Evolutionary conservation across 2,329 filamentous ascomycete genomes (phyloP), one percentile per base, ranked within the genome.

Genomic region (Diplodia intermedia): DNA sequence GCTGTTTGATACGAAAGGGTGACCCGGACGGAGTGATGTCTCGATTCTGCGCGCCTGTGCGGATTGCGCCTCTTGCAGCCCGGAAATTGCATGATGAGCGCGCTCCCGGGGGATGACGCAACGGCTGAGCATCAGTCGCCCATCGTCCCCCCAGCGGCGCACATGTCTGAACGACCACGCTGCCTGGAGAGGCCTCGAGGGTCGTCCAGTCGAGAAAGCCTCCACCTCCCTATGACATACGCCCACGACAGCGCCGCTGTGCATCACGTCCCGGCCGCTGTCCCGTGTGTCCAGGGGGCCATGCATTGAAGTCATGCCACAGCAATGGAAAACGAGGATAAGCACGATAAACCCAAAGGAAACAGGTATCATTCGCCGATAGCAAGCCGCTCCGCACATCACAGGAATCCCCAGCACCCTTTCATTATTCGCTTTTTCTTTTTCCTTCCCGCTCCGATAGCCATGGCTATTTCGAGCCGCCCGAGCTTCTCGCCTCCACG

Each of bases 1-100:
- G 14, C 29, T 26, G n/a, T 52, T 63, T 63, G 60, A 63, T 63
- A 63, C 60, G 47, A 53, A 62, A 20, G 60, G 60, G 50, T 40
- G 60, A n/a, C 40, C n/a, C 20, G 47, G 43, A 20, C 60, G 60
- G 60, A 52, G 29, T 38, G 29, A 15, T 14, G 47, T 63, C 60
- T 63, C 31, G 36, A 63, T 63, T 49, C 57, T 47, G 50, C 31
- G 15, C 38, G 3, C 33, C 11, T 31, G 31, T 15, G 52, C 52
- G 33, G 20, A 38, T 56, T 18, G 9, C 53, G 5, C 4, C 29
- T 36, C 23, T 18, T 43, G 36, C 36, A 15, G 20, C 54, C 55
- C 54, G 36, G 55, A 60, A 60, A 60, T 60, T 40, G 43, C 18
- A 47, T 47, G 43, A 47, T 47, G 50, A 38, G 54, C 54, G 14